Base-by-base conservation (phyloP, 2,329 filamentous ascomycete species). In the Immersiporthe knoxdaviesiana region DNA sequence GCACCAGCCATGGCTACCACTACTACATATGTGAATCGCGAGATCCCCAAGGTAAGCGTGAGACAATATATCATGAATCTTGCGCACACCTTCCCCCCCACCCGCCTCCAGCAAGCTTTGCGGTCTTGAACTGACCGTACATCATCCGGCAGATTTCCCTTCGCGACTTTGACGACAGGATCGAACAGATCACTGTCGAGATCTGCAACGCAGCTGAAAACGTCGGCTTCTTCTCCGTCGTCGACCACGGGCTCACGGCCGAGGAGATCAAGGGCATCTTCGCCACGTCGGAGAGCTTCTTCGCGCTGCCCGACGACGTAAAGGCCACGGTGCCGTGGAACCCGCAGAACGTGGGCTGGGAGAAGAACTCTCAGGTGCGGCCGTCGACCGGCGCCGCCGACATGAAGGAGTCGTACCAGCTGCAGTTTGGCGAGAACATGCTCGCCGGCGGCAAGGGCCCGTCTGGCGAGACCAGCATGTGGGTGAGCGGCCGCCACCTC, bases 191-290 rank as follows among this genome's bases (percentile, higher is more conserved):
- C 72, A 87, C 85, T 0, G 66, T 75, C 0, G 76, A 88, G 71
- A 79, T 88, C 10, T 78, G 85, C 71, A 69, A 82, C 44, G 86
- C 87, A 4, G 84, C 87, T 0, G 85, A 88, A 72, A 86, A 85
- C 8, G 84, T 84, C 52, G 87, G 87, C 11, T 89, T 89, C 80
- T 89, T 89, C 76, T 83, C 81, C 32, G 73, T 89, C 2, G 77
- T 83, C 27, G 81, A 88, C 73, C 86, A 88, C 69, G 74, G 80
- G 77, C 70, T 79, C 69, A 56, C 77, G 6, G 65, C 78, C 39
- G 72, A 78, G 18, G 81, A 85, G 37, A 84, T 89, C 21, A 82
- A 87, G 24, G 70, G 65, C 39, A 77, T 78, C 71, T 80, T 80
- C 67, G 21, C 50, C 2, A 74, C 72, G 10, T 79, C 79, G 0